Percentiles rank a stretch among this genome's conserved stretches.
Conservation (phyloP, 1,284 basidiomycete genomes). For the Austroboletus niveus region DNA sequence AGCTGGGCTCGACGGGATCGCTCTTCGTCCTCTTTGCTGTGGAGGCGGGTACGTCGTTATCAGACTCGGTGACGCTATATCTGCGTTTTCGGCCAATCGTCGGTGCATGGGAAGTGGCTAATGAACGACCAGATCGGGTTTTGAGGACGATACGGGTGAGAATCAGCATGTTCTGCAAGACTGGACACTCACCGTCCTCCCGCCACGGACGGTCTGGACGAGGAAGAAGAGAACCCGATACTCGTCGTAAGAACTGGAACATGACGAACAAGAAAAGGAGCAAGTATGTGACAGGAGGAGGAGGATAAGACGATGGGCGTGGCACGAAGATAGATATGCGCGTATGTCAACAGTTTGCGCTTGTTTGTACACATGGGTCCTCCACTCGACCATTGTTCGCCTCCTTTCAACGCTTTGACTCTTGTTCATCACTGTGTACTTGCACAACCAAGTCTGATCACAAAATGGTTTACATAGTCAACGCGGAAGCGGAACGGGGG, state of each 20-base stretch:
- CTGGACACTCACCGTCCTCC: slow-evolving; percentile 60
- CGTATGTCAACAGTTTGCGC: slow-evolving; percentile 15
- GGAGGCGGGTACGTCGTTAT: slow-evolving; percentile 37
- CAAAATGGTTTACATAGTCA: too few relatives aligned
- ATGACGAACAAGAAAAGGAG: slow-evolving; percentile 34
- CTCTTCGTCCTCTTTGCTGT: slow-evolving; percentile 47
- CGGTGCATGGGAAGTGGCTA: slow-evolving; percentile 73
- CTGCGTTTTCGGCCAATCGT: slow-evolving; percentile 65
- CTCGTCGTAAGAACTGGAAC: slow-evolving; percentile 69
- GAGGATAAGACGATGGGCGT: background rate
- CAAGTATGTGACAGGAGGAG: background rate
- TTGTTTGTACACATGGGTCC: slow-evolving; percentile 18
- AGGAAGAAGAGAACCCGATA: slow-evolving; percentile 67
- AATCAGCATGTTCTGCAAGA: slow-evolving; percentile 6
- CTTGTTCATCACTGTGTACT: background rate
- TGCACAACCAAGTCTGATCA: too few relatives aligned
- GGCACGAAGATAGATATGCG: slow-evolving; percentile 1
- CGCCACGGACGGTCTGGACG: slow-evolving; percentile 70
- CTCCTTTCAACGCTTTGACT: background rate
- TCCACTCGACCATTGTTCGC: background rate
- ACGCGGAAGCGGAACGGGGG: too few relatives aligned
- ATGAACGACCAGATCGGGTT: slow-evolving; percentile 8
- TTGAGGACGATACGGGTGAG: slow-evolving; percentile 13
- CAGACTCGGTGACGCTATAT: slow-evolving; percentile 51
- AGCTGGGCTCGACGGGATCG: slow-evolving; percentile 28